Evolutionary conservation across 2,329 filamentous ascomycete genomes (phyloP).

Genomic region (Trichoderma semiorbis): DNA sequence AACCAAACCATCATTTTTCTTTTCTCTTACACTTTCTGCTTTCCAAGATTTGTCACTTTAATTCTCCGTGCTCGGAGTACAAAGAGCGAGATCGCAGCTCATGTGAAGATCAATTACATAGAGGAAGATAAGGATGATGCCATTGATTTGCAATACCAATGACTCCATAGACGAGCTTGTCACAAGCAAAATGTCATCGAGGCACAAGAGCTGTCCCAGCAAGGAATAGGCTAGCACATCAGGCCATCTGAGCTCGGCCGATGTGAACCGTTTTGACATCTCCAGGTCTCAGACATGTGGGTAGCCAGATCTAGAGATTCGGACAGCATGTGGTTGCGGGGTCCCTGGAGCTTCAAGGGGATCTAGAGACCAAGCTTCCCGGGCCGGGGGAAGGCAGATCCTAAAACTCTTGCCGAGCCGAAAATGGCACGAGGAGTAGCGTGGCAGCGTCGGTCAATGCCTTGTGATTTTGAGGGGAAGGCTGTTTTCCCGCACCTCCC

Average conservation of each 20-base stretch:
- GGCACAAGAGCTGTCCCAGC: not conserved
- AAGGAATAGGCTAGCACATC: not conserved
- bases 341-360: not conserved
- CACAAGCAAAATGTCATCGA: not conserved
- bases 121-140: not conserved
- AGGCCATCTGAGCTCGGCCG: not conserved
- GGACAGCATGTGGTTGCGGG: conserved; percentile 1
- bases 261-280: not conserved
- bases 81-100: not conserved
- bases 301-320: not conserved
- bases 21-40: not conserved
- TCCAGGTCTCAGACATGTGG: not conserved
- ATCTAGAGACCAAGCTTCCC: not conserved
- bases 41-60: not conserved
- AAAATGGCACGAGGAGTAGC: not conserved
- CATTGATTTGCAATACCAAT: not conserved
- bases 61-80: not conserved
- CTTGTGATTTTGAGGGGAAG: conserved; percentile 9
- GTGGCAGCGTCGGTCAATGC: not conserved
- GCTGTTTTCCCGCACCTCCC: not conserved
- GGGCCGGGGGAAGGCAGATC: not conserved
- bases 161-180: not conserved
- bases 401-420: not conserved
- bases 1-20: not conserved
- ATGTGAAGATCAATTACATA: not conserved